These are phyloP conservation scores for Spiraea crenata DNA, from an alignment of 331 rosid genomes.

Conservation along the genomic window DNA sequence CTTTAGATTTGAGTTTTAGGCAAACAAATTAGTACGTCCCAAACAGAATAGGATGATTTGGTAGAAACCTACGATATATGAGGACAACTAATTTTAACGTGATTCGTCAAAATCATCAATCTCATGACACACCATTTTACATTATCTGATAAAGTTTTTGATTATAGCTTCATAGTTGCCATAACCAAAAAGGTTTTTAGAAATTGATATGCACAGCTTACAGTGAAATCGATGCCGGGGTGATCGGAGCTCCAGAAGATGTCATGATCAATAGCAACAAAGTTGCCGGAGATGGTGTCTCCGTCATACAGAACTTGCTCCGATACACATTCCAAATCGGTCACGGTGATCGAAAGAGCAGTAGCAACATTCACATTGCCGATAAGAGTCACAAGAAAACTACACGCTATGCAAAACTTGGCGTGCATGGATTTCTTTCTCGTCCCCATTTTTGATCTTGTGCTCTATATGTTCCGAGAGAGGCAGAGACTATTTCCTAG, in stretches of 20 bases:
- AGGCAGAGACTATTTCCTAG: not conserved
- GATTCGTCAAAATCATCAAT: no score
- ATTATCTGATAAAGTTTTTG: no score
- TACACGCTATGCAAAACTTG: not conserved
- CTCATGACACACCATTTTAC: no score
- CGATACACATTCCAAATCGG: conserved; percentile 8
- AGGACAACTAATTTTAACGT: no score
- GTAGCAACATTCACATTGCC: not conserved
- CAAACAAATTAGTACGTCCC: not conserved
- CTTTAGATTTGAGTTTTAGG: not conserved
- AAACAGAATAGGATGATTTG: not conserved
- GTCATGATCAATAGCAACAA: conserved; percentile 21
- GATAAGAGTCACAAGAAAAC: not conserved
- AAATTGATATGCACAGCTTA: not conserved
- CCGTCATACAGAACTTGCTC: conserved; percentile 11
- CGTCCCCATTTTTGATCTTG: conserved; percentile 6
- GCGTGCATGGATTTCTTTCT: not conserved
- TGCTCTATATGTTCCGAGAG: not conserved
- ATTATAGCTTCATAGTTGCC: no score
- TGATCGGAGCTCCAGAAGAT: conserved; percentile 23
- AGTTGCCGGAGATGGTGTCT: conserved; percentile 10
- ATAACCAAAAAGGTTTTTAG: no score
- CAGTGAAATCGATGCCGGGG: conserved; percentile 17
- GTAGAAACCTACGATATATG: no score
- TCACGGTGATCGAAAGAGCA: conserved; percentile 14